Conservation (phyloP, 805 yeast species). For the Pichia cephalocereana region DNA sequence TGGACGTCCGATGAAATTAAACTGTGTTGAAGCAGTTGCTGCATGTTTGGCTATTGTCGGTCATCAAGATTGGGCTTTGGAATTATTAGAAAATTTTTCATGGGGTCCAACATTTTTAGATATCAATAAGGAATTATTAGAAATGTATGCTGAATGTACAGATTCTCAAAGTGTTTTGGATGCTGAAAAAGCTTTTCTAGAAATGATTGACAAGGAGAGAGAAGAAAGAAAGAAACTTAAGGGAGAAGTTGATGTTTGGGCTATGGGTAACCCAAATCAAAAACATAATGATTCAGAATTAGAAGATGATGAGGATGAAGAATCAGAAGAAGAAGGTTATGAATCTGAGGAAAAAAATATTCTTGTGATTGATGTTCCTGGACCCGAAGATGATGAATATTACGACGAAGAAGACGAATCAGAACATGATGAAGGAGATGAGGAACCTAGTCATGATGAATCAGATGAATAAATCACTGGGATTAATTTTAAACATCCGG, state of each 20-base stretch:
- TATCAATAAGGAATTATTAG: slow-evolving; percentile 70
- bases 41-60: slow-evolving; percentile 96
- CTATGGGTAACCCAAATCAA: slow-evolving; percentile 69
- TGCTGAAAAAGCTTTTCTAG: slow-evolving; percentile 74
- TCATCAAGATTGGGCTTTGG: slow-evolving; percentile 78
- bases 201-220: slow-evolving; percentile 55
- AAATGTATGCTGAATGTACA: slow-evolving; percentile 67
- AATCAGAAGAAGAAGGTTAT: slow-evolving; percentile 8
- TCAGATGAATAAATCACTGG: neutral
- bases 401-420: slow-evolving; percentile 6
- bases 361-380: slow-evolving; percentile 10
- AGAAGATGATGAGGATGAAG: slow-evolving; percentile 15
- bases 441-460: neutral
- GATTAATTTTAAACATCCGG: neutral
- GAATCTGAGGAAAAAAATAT: slow-evolving; percentile 7
- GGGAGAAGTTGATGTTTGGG: slow-evolving; percentile 58
- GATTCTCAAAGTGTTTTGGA: slow-evolving; percentile 63
- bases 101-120: slow-evolving; percentile 91
- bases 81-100: slow-evolving; percentile 67
- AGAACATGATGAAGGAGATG: slow-evolving; percentile 2
- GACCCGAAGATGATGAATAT: slow-evolving; percentile 4
- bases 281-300: slow-evolving; percentile 18
- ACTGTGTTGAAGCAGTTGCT: slow-evolving; percentile 96
- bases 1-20: slow-evolving; percentile 90
- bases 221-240: slow-evolving; percentile 48